Conservation (phyloP, 2,329 filamentous ascomycete genomes). For the Paraconiothyrium brasiliense region DNA sequence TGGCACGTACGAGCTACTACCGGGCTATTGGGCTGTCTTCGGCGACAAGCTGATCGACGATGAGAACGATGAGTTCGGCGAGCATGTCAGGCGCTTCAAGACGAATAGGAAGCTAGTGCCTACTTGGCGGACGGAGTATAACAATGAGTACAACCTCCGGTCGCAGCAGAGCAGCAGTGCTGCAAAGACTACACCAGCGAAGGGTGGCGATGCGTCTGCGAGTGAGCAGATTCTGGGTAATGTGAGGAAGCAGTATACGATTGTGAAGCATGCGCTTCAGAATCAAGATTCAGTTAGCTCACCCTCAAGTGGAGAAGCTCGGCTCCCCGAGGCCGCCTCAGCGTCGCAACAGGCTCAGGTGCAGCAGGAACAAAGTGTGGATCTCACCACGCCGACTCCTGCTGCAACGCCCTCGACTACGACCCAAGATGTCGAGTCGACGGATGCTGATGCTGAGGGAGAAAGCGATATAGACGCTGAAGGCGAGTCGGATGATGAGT, state of each 20-base stretch:
- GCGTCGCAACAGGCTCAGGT: not conserved
- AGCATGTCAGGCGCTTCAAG: conserved; percentile 39
- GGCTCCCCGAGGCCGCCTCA: not conserved
- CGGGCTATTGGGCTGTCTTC: conserved; percentile 44
- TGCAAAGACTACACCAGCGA: conserved; percentile 3
- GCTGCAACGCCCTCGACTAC: not conserved
- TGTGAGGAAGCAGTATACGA: conserved; percentile 32
- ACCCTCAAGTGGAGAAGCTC: not conserved
- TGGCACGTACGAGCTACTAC: conserved; percentile 33
- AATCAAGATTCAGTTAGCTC: not conserved
- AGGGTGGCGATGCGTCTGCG: not conserved
- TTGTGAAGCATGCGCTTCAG: conserved; percentile 24
- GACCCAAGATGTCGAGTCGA: conserved; percentile 24
- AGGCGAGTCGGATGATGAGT: conserved; percentile 33
- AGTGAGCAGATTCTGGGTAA: conserved; percentile 28
- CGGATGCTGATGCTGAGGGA: conserved; percentile 23
- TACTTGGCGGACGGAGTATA: conserved; percentile 35
- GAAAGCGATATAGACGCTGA: conserved; percentile 31
- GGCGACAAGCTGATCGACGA: conserved; percentile 40
- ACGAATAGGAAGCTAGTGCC: conserved; percentile 31
- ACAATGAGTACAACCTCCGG: conserved; percentile 27
- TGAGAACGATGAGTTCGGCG: conserved; percentile 43
- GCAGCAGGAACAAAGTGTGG: not conserved
- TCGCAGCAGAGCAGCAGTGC: conserved; percentile 18
- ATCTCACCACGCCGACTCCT: conserved; percentile 5